These are phyloP conservation scores for Miscanthus sacchariflorus DNA, from an alignment of 202 grass and related monocot species.

Conservation along the genomic window DNA sequence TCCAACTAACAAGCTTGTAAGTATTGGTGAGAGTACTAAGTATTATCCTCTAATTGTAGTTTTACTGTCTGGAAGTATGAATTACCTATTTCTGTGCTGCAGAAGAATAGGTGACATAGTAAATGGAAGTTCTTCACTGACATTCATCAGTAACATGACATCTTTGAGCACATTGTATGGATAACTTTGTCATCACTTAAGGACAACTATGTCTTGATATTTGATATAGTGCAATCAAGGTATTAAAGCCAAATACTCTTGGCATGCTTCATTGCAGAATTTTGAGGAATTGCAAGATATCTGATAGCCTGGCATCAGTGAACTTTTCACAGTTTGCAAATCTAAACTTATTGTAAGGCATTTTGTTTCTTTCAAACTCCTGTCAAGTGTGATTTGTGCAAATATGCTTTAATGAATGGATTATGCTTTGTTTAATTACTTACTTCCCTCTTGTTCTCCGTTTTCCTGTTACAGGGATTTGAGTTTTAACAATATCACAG, in stretches of 20 bases:
- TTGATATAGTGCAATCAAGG: neutral
- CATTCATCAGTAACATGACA: conserved; percentile 78
- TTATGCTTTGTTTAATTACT: conserved; percentile 24
- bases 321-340: conserved; percentile 56
- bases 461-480: conserved; percentile 68
- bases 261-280: conserved; percentile 58
- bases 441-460: conserved; percentile 6
- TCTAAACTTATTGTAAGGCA: conserved; percentile 38
- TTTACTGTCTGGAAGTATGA: neutral
- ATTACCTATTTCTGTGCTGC: conserved; percentile 45
- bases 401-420: conserved; percentile 19
- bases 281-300: conserved; percentile 84
- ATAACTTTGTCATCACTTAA: conserved; percentile 34
- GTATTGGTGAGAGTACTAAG: conserved; percentile 21
- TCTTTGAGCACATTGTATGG: conserved; percentile 73
- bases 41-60: conserved; percentile 28
- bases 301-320: conserved; percentile 62
- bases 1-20: conserved; percentile 70
- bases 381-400: neutral
- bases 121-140: conserved; percentile 82
- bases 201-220: conserved; percentile 20
- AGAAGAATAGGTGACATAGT: conserved; percentile 88
- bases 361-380: conserved; percentile 28
- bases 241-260: neutral
- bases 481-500: conserved; percentile 97